A percentile compares a stretch with the other conserved stretches of the same genome.
Evolutionary conservation across 768 basidiomycete species (phyloP).

Genomic region (Serendipita sp.): DNA sequence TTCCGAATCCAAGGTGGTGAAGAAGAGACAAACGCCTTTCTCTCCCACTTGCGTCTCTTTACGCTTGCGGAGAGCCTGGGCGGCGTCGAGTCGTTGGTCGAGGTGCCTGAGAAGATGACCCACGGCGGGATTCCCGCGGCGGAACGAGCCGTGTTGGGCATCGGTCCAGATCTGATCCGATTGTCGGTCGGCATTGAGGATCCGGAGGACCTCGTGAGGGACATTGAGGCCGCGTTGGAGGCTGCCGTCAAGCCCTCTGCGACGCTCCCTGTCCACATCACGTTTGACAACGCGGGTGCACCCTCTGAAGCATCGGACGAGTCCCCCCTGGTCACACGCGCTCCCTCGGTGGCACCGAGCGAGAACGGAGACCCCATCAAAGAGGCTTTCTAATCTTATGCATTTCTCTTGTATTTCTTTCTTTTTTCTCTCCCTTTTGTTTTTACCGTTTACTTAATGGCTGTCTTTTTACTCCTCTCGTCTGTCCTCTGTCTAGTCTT

Average conservation of each 20-base stretch:
- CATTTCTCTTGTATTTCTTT: not conserved
- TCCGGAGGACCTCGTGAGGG: constrained; percentile 57
- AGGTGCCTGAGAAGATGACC: constrained; percentile 80
- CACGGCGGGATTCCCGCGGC: constrained; percentile 60
- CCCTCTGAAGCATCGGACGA: not conserved
- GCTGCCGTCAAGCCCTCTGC: constrained; percentile 19
- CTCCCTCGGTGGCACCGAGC: not conserved
- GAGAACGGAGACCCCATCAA: not conserved
- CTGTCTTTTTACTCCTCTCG: no score
- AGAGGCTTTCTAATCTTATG: not conserved
- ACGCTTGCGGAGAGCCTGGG: constrained; percentile 56
- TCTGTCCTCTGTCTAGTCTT: no score
- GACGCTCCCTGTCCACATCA: not conserved
- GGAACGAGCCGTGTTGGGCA: constrained; percentile 55
- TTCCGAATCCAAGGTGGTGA: constrained; percentile 37
- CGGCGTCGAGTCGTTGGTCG: constrained; percentile 82
- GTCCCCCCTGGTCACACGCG: not conserved
- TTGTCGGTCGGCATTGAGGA: constrained; percentile 87
- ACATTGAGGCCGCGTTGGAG: constrained; percentile 52
- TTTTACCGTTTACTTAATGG: no score
- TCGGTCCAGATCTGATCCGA: constrained; percentile 60
- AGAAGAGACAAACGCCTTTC: constrained; percentile 45
- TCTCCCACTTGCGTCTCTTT: constrained; percentile 27
- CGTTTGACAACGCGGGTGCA: not conserved
- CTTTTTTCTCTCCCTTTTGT: no score